Evolutionary conservation across 192 early-diverging fungal species (phyloP), one percentile per base, ranked within the genome.

Genomic region (Bifiguratus adelaidae): DNA sequence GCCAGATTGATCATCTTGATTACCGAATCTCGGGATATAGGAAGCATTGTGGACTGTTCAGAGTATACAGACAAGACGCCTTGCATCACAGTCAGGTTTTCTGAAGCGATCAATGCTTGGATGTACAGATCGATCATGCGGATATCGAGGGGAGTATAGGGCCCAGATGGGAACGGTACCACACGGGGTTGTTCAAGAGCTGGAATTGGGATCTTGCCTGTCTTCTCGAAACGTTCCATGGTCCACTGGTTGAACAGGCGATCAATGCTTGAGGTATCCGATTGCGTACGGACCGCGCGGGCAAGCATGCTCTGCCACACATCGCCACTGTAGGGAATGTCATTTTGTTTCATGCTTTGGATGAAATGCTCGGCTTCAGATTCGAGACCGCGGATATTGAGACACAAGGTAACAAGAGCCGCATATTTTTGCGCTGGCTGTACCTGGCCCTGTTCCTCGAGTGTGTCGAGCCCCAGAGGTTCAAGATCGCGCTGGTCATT

Each of bases 111-210:
- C 8, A 64, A 34, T 3, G 55, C 27, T 7, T 28, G 24, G 37
- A 64, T 24, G 18, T 58, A 64, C 27, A 50, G 37, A 46, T 64
- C 45, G 18, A 64, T 64, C 35, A 64, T 58, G 19, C 23, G 19
- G 18, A 50, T 48, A 30, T 64, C 61, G 15, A 33, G 16, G 16
- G 7, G 9, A 13, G 40, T 32, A 20, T 64, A 64, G 20, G 61
- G 61, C 2, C 40, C 55, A 2, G 61, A 53, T 7, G 61, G 61
- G 37, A 64, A 64, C 1, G 61, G 61, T 37, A 64, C 47, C 19
- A 54, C 30, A 2, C 50, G 55, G 4, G 12, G 18, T 7, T 30
- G 30, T 20, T 51, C 45, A 15, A 48, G 47, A 4, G 47, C 51
- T 16, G 61, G 61, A 6, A 58, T 44, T 6, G 61, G 61, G 7